Evolutionary conservation across 108 stramenopile species (phyloP).

Genomic region (Nitzschia sp.): DNA sequence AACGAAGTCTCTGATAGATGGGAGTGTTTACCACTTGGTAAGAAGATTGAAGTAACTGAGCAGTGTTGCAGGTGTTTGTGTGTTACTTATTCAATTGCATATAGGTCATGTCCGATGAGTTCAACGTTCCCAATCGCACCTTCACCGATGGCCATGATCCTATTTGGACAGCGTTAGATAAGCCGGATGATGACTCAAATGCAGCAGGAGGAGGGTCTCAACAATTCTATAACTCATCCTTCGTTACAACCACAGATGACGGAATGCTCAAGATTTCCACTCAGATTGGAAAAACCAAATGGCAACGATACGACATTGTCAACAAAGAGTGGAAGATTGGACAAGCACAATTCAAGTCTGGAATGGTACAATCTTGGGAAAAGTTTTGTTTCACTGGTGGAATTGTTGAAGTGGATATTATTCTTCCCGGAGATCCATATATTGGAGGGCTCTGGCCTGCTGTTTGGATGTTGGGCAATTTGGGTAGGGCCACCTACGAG

Average conservation of each 20-base stretch:
- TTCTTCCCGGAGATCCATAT: constrained; percentile 86
- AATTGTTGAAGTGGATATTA: constrained; percentile 87
- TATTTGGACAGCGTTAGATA: constrained; percentile 92
- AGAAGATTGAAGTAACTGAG: not conserved
- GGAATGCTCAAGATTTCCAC: constrained; percentile 82
- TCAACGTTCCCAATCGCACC: constrained; percentile 76
- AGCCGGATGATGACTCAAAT: constrained; percentile 82
- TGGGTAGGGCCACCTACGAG: constrained; percentile 92
- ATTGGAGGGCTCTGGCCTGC: constrained; percentile 95
- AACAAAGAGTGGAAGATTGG: constrained; percentile 66
- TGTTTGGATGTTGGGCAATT: constrained; percentile 94
- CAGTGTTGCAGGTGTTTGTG: not conserved
- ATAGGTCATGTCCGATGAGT: constrained; percentile 88
- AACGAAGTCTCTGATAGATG: constrained; percentile 73
- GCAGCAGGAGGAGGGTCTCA: constrained; percentile 85
- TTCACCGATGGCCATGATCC: constrained; percentile 93
- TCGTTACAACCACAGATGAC: constrained; percentile 82
- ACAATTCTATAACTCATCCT: constrained; percentile 90
- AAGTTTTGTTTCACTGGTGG: constrained; percentile 99
- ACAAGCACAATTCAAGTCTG: constrained; percentile 71
- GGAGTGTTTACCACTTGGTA: constrained; percentile 68
- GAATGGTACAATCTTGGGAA: constrained; percentile 94
- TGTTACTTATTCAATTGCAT: not conserved
- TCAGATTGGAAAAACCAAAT: constrained; percentile 52
- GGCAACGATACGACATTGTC: constrained; percentile 65